Evolutionary conservation across 1,284 basidiomycete species (phyloP), one percentile per base, ranked within the genome.

Genomic region (Stygiomarasmius scandens): DNA sequence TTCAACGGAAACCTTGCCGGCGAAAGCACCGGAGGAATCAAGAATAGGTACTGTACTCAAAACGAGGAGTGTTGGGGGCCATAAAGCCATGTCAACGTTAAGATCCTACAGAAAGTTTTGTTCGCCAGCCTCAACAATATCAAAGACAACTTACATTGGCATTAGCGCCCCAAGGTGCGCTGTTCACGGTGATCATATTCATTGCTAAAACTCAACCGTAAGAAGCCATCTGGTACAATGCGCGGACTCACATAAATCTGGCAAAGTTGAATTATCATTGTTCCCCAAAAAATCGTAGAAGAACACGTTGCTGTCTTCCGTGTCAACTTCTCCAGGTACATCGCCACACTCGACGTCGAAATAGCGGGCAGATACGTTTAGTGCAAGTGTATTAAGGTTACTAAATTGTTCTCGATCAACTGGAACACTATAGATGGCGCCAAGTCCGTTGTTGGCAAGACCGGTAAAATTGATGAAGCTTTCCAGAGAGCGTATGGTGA

Each of bases 341-440:
- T 38, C 45, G n/a, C 55, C 55, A 29, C 55, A 57, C 16, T 25
- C 46, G 10, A 57, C 55, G 19, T 57, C 38, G 41, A 52, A 57
- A n/a, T 51, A 32, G 2, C 49, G 52, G 8, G 43, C 49, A 6
- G 20, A 46, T 12, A 57, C 55, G 24, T 38, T 20, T 20, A 57
- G n/a, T 41, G 25, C 0, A n/a, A 6, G 29, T 12, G 29, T 22
- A 22, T 14, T 9, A 11, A 25, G n/a, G 23, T 32, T 34, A 20
- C 36, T 38, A 19, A 29, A 23, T 9, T 49, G 32, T 6, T 6
- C 32, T 25, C n/a, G 1, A 29, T 19, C 14, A 16, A 29, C 48
- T 22, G 54, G 54, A 32, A 55, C 44, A n/a, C 49, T 48, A 19
- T 55, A 55, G 19, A 23, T 50, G 3, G 49, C 47, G 2, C 54